Percentiles rank a stretch among this genome's conserved stretches.
These are phyloP conservation scores for Vitis labrusca DNA, from an alignment of 164 flowering plant genomes.

Conservation along the genomic window DNA sequence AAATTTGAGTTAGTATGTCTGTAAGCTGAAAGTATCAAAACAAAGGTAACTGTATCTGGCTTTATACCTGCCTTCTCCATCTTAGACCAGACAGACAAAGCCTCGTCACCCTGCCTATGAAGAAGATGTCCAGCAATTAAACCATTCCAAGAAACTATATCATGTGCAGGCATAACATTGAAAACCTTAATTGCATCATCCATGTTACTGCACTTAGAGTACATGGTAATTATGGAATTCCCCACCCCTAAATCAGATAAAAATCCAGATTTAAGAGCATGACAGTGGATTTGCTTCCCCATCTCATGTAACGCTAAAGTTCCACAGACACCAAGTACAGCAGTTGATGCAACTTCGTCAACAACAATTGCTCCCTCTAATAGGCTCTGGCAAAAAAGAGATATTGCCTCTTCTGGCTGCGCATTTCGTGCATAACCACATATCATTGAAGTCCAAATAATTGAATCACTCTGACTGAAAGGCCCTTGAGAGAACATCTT, in stretches of 20 bases:
- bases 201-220: conserved; percentile 69
- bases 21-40: conserved; percentile 71
- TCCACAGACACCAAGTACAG: conserved; percentile 73
- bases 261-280: conserved; percentile 53
- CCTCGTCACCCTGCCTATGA: conserved; percentile 73
- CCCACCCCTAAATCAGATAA: conserved; percentile 50
- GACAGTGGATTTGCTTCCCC: conserved; percentile 79
- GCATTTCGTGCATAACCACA: conserved; percentile 82
- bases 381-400: conserved; percentile 43
- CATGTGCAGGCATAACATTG: conserved; percentile 50
- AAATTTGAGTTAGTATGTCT: conserved; percentile 46
- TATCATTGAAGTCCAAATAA: conserved; percentile 69
- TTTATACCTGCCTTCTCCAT: conserved; percentile 48
- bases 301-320: conserved; percentile 57
- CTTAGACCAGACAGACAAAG: conserved; percentile 57
- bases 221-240: conserved; percentile 80
- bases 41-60: conserved; percentile 62
- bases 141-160: conserved; percentile 82
- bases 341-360: conserved; percentile 66
- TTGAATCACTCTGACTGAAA: conserved; percentile 25
- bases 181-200: conserved; percentile 56
- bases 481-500: conserved; percentile 52
- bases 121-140: conserved; percentile 64
- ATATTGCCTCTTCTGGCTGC: conserved; percentile 59
- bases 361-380: conserved; percentile 35